These are phyloP conservation scores for Collybia mongolica DNA, from an alignment of 768 basidiomycete species.

Conservation along the genomic window DNA sequence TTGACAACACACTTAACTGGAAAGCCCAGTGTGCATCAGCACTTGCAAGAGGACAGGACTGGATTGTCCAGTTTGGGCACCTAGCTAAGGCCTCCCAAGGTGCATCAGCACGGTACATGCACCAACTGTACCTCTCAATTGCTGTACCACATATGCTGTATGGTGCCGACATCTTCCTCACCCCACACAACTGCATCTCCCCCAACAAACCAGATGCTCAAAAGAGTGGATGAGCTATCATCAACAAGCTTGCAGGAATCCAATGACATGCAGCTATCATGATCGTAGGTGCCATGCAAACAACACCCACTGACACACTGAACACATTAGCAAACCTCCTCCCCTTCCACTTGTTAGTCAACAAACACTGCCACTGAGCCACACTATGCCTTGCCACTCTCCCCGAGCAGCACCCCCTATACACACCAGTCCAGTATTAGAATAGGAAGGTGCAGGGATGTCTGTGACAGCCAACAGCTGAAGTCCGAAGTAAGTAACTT, in stretches of 20 bases:
- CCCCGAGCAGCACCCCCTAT: no score
- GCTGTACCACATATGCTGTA: no score
- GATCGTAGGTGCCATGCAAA: constrained; percentile 21
- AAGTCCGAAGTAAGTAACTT: no score
- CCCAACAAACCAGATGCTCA: constrained; percentile 2
- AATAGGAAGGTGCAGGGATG: no score
- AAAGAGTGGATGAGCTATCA: constrained; percentile 5
- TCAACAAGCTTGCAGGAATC: constrained; percentile 9
- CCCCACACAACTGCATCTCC: constrained; percentile 20
- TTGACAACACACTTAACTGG: no score
- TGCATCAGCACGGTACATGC: constrained; percentile 8
- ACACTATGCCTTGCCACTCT: not conserved
- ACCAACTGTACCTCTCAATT: no score
- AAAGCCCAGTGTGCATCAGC: constrained; percentile 11
- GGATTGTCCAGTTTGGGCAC: not conserved
- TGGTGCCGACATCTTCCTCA: no score
- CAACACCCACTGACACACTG: constrained; percentile 13
- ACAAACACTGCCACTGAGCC: not conserved
- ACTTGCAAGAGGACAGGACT: not conserved
- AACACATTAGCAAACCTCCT: constrained; percentile 14
- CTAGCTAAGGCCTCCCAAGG: constrained; percentile 13
- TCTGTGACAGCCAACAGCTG: no score
- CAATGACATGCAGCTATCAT: constrained; percentile 18
- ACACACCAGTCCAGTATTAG: no score
- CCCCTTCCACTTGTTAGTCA: not conserved